Base-by-base conservation (phyloP, 176 grass and related monocot genomes). In the Cenchrus americanus region DNA sequence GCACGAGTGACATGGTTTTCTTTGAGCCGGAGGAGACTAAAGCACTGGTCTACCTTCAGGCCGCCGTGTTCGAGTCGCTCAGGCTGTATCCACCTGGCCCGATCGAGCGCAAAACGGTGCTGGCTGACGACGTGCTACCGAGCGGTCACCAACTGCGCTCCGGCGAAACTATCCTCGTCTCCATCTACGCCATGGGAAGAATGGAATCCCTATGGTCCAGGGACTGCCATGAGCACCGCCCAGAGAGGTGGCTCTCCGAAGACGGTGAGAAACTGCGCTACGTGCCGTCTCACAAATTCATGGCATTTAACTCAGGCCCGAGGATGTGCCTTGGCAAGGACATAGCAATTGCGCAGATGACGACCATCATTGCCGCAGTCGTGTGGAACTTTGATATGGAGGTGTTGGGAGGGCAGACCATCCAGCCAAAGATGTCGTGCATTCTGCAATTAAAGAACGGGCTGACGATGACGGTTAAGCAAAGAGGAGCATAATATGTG, bases 21-120 rank as follows among this genome's bases (percentile, higher is more conserved):
- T 89, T 92, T 23, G 62, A 83, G 4, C 40, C 21, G 4, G 70
- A 87, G 60, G 87, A 89, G 34, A 24, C 75, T 2, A 55, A 81
- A 2, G 52, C 47, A 9, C 78, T 89, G 1, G 53, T 86, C 14
- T 92, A 92, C 75, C 58, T 92, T 17, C 69, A 81, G 3, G 90
- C 87, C 2, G 80, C 90, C 37, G 21, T 89, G n/a, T 70, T 80
- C 5, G 90, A 92, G 77, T 74, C 87, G 0, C 66, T 92, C 2
- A 66, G 90, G 76, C 79, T 92, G 0, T 80, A 71, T 60, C 90
- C 87, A 0, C 59, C 87, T 0, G 54, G 53, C 0, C 79, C 87
- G 0, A 19, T 82, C 3, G 81, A 87, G 55, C 85, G 68, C 7
- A 89, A 89, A 62, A 8, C 8, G 30, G 76, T 77, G 7, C 5